Percentiles rank a stretch among this genome's conserved stretches.
These are phyloP conservation scores for Vanderwaltozyma tropicalis DNA, from an alignment of 805 yeast genomes.

Conservation along the genomic window DNA sequence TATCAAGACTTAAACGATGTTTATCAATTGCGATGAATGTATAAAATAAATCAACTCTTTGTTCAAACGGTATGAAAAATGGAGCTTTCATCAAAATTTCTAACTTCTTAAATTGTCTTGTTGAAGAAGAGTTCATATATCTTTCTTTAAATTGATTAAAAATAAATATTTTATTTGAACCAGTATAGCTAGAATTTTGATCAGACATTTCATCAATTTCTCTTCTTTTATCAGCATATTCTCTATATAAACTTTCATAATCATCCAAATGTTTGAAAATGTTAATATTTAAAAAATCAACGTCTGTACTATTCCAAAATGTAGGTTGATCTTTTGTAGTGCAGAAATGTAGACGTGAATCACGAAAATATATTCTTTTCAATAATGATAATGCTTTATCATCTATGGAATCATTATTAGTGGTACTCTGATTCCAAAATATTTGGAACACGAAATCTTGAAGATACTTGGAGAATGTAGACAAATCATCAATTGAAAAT, in stretches of 20 bases:
- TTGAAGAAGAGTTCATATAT: background rate
- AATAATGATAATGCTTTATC: slow-evolving; percentile 13
- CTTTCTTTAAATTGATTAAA: background rate
- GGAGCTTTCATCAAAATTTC: slow-evolving; percentile 58
- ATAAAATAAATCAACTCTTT: slow-evolving; percentile 66
- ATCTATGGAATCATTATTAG: slow-evolving; percentile 2
- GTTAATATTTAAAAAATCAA: slow-evolving; percentile 12
- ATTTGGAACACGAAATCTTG: slow-evolving; percentile 15
- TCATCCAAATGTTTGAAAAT: slow-evolving; percentile 16
- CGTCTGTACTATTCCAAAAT: slow-evolving; percentile 21
- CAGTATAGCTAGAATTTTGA: background rate
- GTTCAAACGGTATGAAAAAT: slow-evolving; percentile 66
- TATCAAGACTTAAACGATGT: slow-evolving; percentile 17
- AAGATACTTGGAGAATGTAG: slow-evolving; percentile 10
- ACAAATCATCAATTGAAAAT: slow-evolving; percentile 11
- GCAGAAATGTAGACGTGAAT: slow-evolving; percentile 20
- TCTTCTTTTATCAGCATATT: slow-evolving; percentile 8
- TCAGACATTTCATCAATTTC: slow-evolving; percentile 7
- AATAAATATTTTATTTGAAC: background rate
- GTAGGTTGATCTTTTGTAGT: slow-evolving; percentile 7
- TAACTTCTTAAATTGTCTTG: slow-evolving; percentile 27
- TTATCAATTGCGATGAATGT: slow-evolving; percentile 48
- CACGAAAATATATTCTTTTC: slow-evolving; percentile 21
- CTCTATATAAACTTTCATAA: slow-evolving; percentile 20
- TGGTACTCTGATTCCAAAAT: slow-evolving; percentile 11